Evolutionary conservation across 2,329 filamentous ascomycete genomes (phyloP).

Genomic region (Colletotrichum sp.): DNA sequence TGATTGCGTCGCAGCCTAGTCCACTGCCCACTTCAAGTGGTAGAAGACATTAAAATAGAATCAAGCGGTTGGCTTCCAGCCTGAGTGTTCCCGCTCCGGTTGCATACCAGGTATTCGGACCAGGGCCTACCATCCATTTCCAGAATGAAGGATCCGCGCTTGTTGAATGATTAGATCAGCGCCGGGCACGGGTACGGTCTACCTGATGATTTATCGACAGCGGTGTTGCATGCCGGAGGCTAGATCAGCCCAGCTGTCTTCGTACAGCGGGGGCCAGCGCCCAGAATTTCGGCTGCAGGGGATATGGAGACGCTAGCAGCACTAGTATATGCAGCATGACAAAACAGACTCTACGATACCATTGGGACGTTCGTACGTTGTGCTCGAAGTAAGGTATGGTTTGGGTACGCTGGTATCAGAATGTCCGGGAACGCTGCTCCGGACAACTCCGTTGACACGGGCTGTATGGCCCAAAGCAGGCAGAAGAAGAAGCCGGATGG

Average conservation of each 20-base stretch:
- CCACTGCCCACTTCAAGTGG: background rate
- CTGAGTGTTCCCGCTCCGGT: background rate
- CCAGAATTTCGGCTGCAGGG: background rate
- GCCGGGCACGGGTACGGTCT: background rate
- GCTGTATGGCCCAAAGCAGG: background rate
- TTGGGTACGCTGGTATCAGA: background rate
- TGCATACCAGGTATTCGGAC: background rate
- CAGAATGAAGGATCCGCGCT: background rate
- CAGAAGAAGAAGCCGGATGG: background rate
- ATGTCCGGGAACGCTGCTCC: background rate
- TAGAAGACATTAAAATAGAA: slow-evolving; percentile 13
- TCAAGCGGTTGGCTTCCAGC: background rate
- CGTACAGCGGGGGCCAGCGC: background rate
- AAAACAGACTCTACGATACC: background rate
- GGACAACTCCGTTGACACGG: background rate
- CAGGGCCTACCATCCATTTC: background rate
- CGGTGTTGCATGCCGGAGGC: background rate
- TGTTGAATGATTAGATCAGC: background rate
- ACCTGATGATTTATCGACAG: background rate
- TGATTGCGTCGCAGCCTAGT: background rate
- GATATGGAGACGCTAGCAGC: background rate
- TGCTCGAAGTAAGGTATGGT: background rate
- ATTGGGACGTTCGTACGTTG: slow-evolving; percentile 5
- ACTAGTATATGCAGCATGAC: slow-evolving; percentile 14
- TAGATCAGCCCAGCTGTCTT: background rate